Evolutionary conservation across 2,329 filamentous ascomycete species (phyloP).

Genomic region (Dryadomyces quercus-mongolicae): DNA sequence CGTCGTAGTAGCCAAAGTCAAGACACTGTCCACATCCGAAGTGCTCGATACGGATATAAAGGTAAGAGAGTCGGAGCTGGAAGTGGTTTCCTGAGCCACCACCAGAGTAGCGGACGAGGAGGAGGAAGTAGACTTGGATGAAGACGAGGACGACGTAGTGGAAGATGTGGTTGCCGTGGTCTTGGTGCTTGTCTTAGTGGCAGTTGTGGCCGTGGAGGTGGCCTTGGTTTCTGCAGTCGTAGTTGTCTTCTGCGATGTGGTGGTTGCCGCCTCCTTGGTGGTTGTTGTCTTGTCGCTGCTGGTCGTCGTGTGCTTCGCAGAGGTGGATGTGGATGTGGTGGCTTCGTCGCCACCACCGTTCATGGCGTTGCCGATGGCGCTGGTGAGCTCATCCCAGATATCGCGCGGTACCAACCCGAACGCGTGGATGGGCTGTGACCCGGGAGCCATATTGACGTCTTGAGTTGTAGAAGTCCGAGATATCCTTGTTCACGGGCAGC

Average conservation of each 20-base stretch:
- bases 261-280: background rate
- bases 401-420: background rate
- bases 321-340: background rate
- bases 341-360: background rate
- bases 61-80: background rate
- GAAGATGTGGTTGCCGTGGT: background rate
- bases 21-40: conserved; percentile 1
- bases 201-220: background rate
- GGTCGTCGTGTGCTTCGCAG: background rate
- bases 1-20: conserved; percentile 6
- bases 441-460: background rate
- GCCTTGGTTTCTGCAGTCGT: background rate
- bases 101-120: background rate
- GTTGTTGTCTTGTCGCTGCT: background rate
- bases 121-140: background rate
- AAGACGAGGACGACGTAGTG: background rate
- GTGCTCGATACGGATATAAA: background rate
- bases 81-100: background rate
- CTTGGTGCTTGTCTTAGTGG: background rate
- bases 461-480: too few relatives aligned
- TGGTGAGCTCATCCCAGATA: background rate
- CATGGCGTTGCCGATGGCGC: background rate
- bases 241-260: conserved; percentile 3
- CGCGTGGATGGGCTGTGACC: background rate
- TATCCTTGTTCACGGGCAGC: too few relatives aligned